Evolutionary conservation across 176 grass and related monocot genomes (phyloP), one percentile per base, ranked within the genome.

Genomic region (Cocos nucifera): DNA sequence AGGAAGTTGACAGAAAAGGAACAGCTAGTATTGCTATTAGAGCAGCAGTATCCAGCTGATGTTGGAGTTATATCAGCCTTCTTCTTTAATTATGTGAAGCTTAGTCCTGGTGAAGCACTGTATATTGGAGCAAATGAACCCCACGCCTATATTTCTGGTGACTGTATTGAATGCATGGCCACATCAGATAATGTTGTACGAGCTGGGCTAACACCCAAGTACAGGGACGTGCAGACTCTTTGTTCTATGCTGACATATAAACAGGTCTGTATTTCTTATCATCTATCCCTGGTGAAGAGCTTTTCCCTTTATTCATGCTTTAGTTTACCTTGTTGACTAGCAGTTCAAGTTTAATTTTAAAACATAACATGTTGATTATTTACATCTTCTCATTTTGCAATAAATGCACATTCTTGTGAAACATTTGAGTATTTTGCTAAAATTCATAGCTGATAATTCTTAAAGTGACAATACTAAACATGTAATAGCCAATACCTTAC

Each of bases 161-260:
- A 95, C 68, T 95, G 90, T 64, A 79, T 95, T 1, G 90, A 95
- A 68, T 90, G 86, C 50, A 95, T 95, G 90, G 86, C 90, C 2
- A 83, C 86, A 23, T 95, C 90, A 44, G 86, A 95, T 17, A 95
- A 95, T 49, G 90, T 95, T 19, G 83, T 95, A 19, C 83, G 90
- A 58, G 90, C 80, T 77, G 87, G 92, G 66, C 65, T 95, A 77
- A 95, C 90, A 51, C 83, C 83, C 32, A 95, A 95, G 51, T 95
- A 86, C 63, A 86, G 35, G 72, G 90, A 95, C 61, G 90, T 95
- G 25, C 74, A 80, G 61, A 89, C 80, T 52, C 86, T 95, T 56
- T 84, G 90, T 71, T 86, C 83, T 21, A 95, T 95, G 90, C 74
- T 95, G 15, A 95, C 90, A 67, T 95, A 95, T 52, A 87, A 84